Evolutionary conservation across 2,329 filamentous ascomycete genomes (phyloP), one percentile per base, ranked within the genome.

Genomic region (Onygenales sp.): DNA sequence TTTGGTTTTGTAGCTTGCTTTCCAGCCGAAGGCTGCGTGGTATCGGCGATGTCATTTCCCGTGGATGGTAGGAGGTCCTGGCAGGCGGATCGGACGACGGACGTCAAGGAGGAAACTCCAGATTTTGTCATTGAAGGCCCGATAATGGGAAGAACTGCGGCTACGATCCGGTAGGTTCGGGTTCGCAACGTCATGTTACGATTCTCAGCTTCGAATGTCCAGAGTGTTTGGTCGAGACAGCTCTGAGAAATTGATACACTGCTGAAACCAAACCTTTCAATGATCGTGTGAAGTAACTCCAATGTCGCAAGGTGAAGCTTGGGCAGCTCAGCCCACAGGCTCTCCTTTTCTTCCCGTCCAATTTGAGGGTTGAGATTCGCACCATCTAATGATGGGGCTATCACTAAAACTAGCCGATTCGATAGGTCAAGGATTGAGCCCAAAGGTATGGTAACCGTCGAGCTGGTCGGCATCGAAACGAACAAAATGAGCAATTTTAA

Each of bases 321-420:
- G 4, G 91, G 87, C 9, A 96, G 76, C 14, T 81, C 75, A 46
- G 79, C 73, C 81, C 87, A 91, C 3, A 96, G 76, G 44, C 84
- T 81, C 51, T 95, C 89, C 56, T 85, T 85, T 69, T 96, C 92
- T 49, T 94, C 87, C 56, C 86, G 81, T 35, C 83, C 79, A 57
- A 93, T 81, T 57, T 88, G 85, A 7, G 83, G 76, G 60, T 90
- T 91, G 55, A 84, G 75, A 41, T 55, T 56, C 31, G 64, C 56
- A 67, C 72, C 64, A 63, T 76, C 59, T 48, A 70, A 60, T 61
- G 76, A 53, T 59, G 80, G 67, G 68, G 81, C 58, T 66, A 78
- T 67, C 44, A 94, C 77, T 14, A 85, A 82, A 38, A 87, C 79
- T 32, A 95, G 71, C 44, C 92, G 79, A 11, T 80, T 81, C 2